These are phyloP conservation scores for Lasiosphaeria miniovina DNA, from an alignment of 495 filamentous ascomycete genomes.

Conservation along the genomic window DNA sequence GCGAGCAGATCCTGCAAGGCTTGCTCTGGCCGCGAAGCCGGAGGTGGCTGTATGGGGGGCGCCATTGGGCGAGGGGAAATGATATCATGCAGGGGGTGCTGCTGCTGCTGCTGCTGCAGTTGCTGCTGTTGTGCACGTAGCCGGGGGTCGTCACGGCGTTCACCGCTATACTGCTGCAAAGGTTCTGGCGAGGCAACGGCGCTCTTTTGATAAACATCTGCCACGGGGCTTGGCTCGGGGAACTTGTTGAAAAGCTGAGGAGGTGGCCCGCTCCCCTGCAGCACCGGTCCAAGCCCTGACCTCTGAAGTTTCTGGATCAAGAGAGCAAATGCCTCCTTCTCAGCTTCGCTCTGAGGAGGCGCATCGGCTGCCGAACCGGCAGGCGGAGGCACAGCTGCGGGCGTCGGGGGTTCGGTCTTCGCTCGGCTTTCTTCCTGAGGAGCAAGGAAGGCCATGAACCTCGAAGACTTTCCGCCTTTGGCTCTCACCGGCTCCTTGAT, in stretches of 20 bases:
- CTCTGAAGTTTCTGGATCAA: conserved; percentile 76
- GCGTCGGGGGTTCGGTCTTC: conserved; percentile 51
- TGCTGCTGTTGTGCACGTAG: conserved; percentile 14
- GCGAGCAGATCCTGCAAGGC: conserved; percentile 52
- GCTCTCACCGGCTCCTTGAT: conserved; percentile 41
- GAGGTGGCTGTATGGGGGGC: conserved; percentile 35
- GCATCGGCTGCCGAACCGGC: not conserved
- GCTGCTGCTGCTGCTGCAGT: conserved; percentile 14
- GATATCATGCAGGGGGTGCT: conserved; percentile 40
- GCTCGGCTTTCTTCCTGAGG: conserved; percentile 58
- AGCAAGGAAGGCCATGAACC: conserved; percentile 81
- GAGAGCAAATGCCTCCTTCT: conserved; percentile 86
- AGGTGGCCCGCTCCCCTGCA: conserved; percentile 22
- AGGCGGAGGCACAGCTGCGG: conserved; percentile 18
- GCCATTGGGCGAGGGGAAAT: conserved; percentile 39
- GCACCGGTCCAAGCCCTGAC: conserved; percentile 24
- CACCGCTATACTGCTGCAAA: conserved; percentile 42
- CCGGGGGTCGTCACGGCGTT: conserved; percentile 40
- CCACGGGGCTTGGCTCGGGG: conserved; percentile 31
- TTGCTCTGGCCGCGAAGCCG: conserved; percentile 46
- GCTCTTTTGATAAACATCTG: conserved; percentile 28
- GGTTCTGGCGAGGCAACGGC: conserved; percentile 39
- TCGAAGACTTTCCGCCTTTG: conserved; percentile 60
- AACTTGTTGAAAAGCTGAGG: conserved; percentile 21
- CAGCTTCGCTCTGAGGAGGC: conserved; percentile 56